Conservation (phyloP, 2,329 filamentous ascomycete genomes). For the Nectriaceae sp. region DNA sequence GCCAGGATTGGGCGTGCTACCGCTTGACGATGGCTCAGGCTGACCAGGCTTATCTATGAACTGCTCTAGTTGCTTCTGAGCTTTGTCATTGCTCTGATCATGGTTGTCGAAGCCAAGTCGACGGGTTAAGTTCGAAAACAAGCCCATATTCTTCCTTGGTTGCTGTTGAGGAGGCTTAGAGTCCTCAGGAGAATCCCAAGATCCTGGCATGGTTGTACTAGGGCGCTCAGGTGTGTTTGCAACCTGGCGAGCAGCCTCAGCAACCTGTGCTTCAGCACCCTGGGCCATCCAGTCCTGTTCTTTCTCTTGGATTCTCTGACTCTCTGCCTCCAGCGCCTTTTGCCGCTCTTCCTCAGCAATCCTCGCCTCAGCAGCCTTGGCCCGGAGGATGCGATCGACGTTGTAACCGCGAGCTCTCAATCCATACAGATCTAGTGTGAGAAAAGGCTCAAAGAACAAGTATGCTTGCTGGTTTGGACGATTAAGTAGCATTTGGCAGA, state of each 20-base stretch:
- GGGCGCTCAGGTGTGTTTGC: slow-evolving; percentile 44
- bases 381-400: slow-evolving; percentile 87
- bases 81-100: slow-evolving; percentile 43
- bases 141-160: slow-evolving; percentile 49
- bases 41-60: slow-evolving; percentile 41
- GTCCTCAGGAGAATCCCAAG: slow-evolving; percentile 69
- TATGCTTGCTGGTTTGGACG: slow-evolving; percentile 87
- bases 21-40: slow-evolving; percentile 15
- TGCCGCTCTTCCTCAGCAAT: slow-evolving; percentile 83
- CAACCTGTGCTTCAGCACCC: slow-evolving; percentile 37
- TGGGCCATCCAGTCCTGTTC: slow-evolving; percentile 47
- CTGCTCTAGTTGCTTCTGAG: slow-evolving; percentile 44
- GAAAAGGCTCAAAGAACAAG: slow-evolving; percentile 86
- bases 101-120: slow-evolving; percentile 66
- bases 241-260: slow-evolving; percentile 40
- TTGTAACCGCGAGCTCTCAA: slow-evolving; percentile 91
- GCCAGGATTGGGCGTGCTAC: slow-evolving; percentile 14
- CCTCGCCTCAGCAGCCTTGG: slow-evolving; percentile 83
- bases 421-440: slow-evolving; percentile 81
- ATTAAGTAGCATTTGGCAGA: slow-evolving; percentile 78
- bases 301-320: slow-evolving; percentile 62
- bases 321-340: slow-evolving; percentile 72
- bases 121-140: slow-evolving; percentile 70
- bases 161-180: slow-evolving; percentile 34
- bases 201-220: slow-evolving; percentile 66